Base-by-base conservation (phyloP, 2,329 filamentous ascomycete genomes). In the Aureobasidium leucospermi region DNA sequence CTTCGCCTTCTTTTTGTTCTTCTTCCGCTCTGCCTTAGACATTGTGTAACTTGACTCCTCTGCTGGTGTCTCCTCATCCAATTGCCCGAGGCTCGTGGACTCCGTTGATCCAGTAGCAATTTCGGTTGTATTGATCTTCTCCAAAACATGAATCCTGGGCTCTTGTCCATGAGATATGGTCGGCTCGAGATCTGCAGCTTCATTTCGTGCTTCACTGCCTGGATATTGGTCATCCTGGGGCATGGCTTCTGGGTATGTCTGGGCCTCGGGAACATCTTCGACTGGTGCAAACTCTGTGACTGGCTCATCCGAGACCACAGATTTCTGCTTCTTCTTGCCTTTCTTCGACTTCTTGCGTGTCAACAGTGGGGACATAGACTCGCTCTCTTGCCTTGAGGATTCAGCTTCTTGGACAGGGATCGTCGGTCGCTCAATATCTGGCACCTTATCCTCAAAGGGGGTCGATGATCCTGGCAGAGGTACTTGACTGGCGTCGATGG, bases 1-100 rank as follows among this genome's bases (percentile, higher is more conserved):
- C 47, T 67, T 67, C 7, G 60, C 64, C 36, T 66, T 67, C 64
- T 67, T 68, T 36, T 59, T 65, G 52, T 67, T 73, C 63, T 71
- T 62, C 52, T 62, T 62, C 11, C 60, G 60, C 23, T 62, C 59
- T 6, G 55, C 47, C 46, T 59, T 63, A n/a, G 55, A 55, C 28
- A 58, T 39, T 3, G 41, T n/a, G 13, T 15, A 38, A 28, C 19
- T 31, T 47, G 51, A 19, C 19, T 55, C 52, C n/a, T 56, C 41
- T 15, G 32, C 11, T 13, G 13, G 52, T n/a, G 7, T 7, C 15
- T 28, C 16, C 6, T 55, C n/a, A 10, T 34, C 10, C 3, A 10
- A 1, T 16, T 46, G 39, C 41, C 38, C 6, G 2, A 1, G 2
- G 15, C 15, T 16, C 9, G 16, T 6, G 23, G 23, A 6, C 19